Conservation (phyloP, 2,329 filamentous ascomycete genomes). For the Stachybotrys echinatus region DNA sequence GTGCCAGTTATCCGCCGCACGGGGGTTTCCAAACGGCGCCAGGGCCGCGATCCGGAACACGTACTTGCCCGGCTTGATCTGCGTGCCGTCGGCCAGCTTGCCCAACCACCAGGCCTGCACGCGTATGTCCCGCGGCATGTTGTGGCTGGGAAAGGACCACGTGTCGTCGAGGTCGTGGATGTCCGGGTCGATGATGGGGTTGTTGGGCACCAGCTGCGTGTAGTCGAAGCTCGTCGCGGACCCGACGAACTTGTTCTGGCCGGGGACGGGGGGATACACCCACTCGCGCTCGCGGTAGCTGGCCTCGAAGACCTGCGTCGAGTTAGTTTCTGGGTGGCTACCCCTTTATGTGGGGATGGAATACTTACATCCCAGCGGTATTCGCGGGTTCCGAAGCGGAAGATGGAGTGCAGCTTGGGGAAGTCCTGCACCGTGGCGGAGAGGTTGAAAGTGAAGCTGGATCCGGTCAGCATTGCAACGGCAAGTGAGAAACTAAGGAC, state of each 20-base stretch:
- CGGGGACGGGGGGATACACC: constrained; percentile 18
- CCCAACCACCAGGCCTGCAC: constrained; percentile 18
- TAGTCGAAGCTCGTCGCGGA: constrained; percentile 12
- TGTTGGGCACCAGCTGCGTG: not conserved
- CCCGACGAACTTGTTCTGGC: constrained; percentile 21
- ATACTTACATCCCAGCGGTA: constrained; percentile 9
- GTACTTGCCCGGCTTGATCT: constrained; percentile 17
- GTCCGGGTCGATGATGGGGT: not conserved
- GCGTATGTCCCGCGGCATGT: constrained; percentile 10
- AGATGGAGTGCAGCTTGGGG: constrained; percentile 7
- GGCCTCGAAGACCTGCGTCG: constrained; percentile 13
- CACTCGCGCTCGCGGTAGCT: constrained; percentile 17
- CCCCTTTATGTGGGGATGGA: not conserved
- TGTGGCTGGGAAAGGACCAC: constrained; percentile 11
- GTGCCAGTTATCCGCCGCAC: constrained; percentile 13
- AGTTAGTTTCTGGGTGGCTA: not conserved
- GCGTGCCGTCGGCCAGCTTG: constrained; percentile 16
- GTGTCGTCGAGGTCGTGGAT: constrained; percentile 11
- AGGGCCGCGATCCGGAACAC: constrained; percentile 16
- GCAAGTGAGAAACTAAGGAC: not conserved
- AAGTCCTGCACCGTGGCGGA: constrained; percentile 25
- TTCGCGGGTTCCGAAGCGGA: constrained; percentile 10
- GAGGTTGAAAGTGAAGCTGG: constrained; percentile 59
- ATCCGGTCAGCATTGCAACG: constrained; percentile 22
- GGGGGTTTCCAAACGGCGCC: constrained; percentile 14